A percentile compares a stretch with the other conserved stretches of the same genome.
These are phyloP conservation scores for Cicer chorassanicum DNA, from an alignment of 306 rosid genomes.

Conservation along the genomic window DNA sequence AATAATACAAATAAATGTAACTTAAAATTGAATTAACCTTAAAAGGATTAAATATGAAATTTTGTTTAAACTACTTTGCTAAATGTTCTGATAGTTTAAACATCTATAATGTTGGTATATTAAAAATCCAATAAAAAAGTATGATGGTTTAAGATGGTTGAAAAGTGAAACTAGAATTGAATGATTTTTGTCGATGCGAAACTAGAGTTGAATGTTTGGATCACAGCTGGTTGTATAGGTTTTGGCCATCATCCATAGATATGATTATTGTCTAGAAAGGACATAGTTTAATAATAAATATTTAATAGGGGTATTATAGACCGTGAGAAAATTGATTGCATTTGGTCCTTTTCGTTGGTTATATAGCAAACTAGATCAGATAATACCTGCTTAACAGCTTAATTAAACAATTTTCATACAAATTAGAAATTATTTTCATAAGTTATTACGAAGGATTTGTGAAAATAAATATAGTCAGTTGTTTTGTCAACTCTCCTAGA, in stretches of 20 bases:
- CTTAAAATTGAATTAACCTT: no score
- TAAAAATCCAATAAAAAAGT: no score
- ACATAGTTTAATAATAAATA: background rate
- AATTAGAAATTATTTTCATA: no score
- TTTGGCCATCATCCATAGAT: conserved; percentile 22
- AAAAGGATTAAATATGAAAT: no score
- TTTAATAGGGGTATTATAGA: conserved; percentile 19
- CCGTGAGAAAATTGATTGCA: conserved; percentile 6
- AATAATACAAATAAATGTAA: no score
- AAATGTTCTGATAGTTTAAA: no score
- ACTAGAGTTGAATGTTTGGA: conserved; percentile 9
- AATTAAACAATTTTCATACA: no score
- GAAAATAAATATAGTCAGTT: no score
- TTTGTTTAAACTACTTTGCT: no score
- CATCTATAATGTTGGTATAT: no score
- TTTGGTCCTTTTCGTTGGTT: conserved; percentile 51
- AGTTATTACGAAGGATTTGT: no score
- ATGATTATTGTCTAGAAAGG: conserved; percentile 14
- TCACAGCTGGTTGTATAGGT: background rate
- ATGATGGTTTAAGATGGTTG: background rate
- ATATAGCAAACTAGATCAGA: conserved; percentile 16
- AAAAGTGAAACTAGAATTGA: conserved; percentile 14
- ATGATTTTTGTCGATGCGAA: background rate
- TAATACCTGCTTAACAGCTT: background rate
- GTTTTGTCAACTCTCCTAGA: no score